A percentile compares a stretch with the other conserved stretches of the same genome.
Evolutionary conservation across 2,329 filamentous ascomycete species (phyloP).

Genomic region (Coniochaeta sp.): DNA sequence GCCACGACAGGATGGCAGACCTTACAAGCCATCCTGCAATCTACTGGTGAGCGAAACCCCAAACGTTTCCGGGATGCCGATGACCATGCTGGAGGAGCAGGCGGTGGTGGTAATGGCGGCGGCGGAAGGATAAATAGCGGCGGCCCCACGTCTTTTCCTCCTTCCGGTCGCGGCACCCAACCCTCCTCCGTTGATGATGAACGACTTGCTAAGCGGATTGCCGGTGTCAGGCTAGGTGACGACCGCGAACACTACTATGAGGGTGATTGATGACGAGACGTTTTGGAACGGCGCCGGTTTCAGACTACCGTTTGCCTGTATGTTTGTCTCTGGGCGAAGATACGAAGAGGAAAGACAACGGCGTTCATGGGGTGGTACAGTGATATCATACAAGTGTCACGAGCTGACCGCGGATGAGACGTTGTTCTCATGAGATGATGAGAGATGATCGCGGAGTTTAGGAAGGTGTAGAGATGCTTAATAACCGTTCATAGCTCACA

Average conservation of each 20-base stretch:
- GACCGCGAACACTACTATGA: slow-evolving; percentile 5
- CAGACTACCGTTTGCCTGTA: background rate
- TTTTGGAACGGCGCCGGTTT: background rate
- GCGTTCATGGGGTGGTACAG: background rate
- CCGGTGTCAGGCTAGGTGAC: slow-evolving; percentile 57
- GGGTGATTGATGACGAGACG: background rate
- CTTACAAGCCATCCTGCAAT: slow-evolving; percentile 84
- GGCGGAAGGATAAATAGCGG: too few species aligned
- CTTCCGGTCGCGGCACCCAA: slow-evolving; percentile 20
- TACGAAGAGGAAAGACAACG: background rate
- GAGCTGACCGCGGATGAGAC: background rate
- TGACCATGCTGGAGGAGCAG: slow-evolving; percentile 13
- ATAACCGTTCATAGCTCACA: background rate
- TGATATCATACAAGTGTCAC: background rate
- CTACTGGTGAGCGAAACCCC: slow-evolving; percentile 92
- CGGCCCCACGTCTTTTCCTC: slow-evolving; percentile 12
- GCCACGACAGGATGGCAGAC: slow-evolving; percentile 91
- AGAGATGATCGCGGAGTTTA: background rate
- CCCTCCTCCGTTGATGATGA: slow-evolving; percentile 35
- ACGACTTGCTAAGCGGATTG: slow-evolving; percentile 60
- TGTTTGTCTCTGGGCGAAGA: background rate
- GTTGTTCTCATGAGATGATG: background rate
- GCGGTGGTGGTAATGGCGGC: background rate
- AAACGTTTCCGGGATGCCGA: slow-evolving; percentile 54
- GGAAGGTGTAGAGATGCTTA: background rate